Evolutionary conservation across 176 grass and related monocot genomes (phyloP).

Genomic region (Avena insularis): DNA sequence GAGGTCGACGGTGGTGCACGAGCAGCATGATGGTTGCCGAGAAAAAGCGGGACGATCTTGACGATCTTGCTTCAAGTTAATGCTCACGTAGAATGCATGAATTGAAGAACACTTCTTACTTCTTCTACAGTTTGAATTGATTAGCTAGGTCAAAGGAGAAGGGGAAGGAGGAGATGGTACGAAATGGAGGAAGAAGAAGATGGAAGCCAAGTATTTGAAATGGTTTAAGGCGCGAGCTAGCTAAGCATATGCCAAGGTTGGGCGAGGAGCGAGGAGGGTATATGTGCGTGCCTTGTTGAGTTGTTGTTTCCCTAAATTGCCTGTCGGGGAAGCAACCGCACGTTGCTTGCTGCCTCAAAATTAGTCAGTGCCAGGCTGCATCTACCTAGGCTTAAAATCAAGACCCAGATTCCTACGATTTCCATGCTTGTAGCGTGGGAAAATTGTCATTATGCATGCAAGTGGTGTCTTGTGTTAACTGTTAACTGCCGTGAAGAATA

Average conservation of each 20-base stretch:
- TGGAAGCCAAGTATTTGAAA: conserved; percentile 23
- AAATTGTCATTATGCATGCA: neutral
- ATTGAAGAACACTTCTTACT: neutral
- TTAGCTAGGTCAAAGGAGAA: neutral
- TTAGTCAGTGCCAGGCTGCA: conserved; percentile 30
- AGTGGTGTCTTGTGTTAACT: conserved; percentile 4
- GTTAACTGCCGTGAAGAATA: conserved; percentile 26
- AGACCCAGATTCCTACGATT: neutral
- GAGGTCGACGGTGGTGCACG: conserved; percentile 6
- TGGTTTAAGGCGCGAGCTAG: conserved; percentile 4
- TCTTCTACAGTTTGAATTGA: neutral
- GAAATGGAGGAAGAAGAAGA: neutral
- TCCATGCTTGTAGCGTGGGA: conserved; percentile 24
- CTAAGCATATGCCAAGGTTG: conserved; percentile 4
- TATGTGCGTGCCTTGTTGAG: conserved; percentile 24
- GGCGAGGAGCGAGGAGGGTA: neutral
- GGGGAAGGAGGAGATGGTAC: neutral
- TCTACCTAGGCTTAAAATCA: conserved; percentile 6
- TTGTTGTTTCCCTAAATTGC: neutral
- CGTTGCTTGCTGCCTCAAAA: conserved; percentile 40
- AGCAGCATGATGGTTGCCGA: conserved; percentile 16
- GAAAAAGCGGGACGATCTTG: neutral
- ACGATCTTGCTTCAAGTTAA: neutral
- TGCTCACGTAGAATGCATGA: neutral
- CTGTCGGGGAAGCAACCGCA: conserved; percentile 37